A percentile compares a stretch with the other conserved stretches of the same genome.
These are phyloP conservation scores for Hymenotorrendiella dingleyae DNA, from an alignment of 2,329 filamentous ascomycete genomes.

Conservation along the genomic window DNA sequence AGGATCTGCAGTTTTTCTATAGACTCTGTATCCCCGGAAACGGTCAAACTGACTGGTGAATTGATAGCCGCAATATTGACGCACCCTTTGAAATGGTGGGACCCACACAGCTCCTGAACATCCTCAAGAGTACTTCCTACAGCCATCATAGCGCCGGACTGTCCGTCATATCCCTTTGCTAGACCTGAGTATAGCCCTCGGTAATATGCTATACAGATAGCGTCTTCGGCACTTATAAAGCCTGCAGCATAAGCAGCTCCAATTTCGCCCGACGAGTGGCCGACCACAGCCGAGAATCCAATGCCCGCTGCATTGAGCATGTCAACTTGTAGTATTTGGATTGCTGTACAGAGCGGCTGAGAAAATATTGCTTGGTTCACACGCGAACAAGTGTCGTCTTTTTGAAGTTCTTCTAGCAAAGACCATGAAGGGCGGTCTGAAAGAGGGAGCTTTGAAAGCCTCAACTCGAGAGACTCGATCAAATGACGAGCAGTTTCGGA, in stretches of 20 bases:
- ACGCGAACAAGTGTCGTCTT: too few relatives aligned
- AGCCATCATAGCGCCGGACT: slow-evolving; percentile 21
- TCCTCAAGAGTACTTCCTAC: slow-evolving; percentile 17
- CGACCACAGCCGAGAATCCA: slow-evolving; percentile 32
- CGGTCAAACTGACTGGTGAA: slow-evolving; percentile 16
- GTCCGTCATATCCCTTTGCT: slow-evolving; percentile 7
- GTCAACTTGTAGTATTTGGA: slow-evolving; percentile 34
- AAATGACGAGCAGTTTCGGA: slow-evolving; percentile 19
- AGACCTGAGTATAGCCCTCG: slow-evolving; percentile 9
- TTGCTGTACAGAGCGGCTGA: slow-evolving; percentile 37
- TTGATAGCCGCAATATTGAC: slow-evolving; percentile 29
- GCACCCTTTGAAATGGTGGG: slow-evolving; percentile 3
- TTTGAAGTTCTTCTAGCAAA: slow-evolving; percentile 31
- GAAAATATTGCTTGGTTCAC: slow-evolving; percentile 20
- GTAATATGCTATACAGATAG: slow-evolving; percentile 21
- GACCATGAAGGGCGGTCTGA: slow-evolving; percentile 7
- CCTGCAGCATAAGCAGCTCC: slow-evolving; percentile 34
- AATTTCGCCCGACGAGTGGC: slow-evolving; percentile 33
- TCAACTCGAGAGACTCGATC: neutral
- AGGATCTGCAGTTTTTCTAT: slow-evolving; percentile 5
- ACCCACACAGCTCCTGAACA: slow-evolving; percentile 9
- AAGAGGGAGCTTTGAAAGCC: neutral
- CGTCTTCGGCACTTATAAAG: slow-evolving; percentile 26
- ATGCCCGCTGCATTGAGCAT: slow-evolving; percentile 38
- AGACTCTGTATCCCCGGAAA: slow-evolving; percentile 22